Evolutionary conservation across 495 filamentous ascomycete genomes (phyloP).

Genomic region (Glarea lozoyensis): DNA sequence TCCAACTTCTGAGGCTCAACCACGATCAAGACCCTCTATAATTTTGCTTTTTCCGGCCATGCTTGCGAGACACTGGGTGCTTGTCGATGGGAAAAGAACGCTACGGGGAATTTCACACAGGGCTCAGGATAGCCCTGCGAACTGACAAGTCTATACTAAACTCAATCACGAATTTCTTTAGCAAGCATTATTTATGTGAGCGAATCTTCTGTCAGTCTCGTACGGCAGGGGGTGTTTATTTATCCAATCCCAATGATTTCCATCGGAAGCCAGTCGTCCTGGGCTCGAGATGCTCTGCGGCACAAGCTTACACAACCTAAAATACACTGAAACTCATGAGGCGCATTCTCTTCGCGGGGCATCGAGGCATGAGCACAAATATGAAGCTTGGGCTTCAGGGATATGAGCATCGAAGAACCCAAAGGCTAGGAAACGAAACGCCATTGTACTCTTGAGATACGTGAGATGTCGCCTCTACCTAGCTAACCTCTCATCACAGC

Average conservation of each 20-base stretch:
- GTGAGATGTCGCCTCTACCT: too few relatives aligned
- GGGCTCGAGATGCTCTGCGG: background rate
- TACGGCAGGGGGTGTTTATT: too few relatives aligned
- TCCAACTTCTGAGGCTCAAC: too few relatives aligned
- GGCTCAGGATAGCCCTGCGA: background rate
- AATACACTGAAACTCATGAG: background rate
- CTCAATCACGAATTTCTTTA: background rate
- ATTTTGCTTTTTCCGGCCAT: background rate
- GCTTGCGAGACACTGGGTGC: background rate
- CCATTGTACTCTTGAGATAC: background rate
- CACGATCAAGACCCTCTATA: too few relatives aligned
- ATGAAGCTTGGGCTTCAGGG: background rate
- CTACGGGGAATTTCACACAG: conserved; percentile 1
- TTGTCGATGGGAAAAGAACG: background rate
- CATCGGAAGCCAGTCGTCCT: too few relatives aligned
- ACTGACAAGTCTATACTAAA: too few relatives aligned
- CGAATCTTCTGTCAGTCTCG: too few relatives aligned
- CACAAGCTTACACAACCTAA: background rate
- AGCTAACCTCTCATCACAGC: too few relatives aligned
- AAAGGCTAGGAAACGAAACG: too few relatives aligned
- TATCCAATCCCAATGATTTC: too few relatives aligned
- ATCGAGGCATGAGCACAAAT: conserved; percentile 1
- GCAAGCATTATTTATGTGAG: background rate
- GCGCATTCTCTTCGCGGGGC: background rate
- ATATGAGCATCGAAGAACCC: background rate